Conservation (phyloP, 257 asterid species). For the Jasminum sambac region DNA sequence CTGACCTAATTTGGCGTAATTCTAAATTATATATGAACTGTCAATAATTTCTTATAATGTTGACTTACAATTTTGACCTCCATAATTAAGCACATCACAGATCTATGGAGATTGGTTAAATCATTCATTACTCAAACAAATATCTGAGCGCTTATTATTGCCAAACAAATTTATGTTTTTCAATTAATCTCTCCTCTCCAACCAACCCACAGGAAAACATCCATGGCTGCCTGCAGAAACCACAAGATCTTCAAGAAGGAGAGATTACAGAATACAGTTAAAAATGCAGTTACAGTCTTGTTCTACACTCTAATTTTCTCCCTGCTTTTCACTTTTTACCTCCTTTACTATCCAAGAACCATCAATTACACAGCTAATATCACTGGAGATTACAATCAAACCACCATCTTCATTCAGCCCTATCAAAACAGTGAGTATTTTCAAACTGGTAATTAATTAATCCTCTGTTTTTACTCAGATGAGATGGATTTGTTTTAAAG, state of each 20-base stretch:
- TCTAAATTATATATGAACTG: constrained; percentile 19
- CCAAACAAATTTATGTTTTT: not conserved
- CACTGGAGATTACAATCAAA: constrained; percentile 10
- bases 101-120: not conserved
- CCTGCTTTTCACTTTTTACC: constrained; percentile 25
- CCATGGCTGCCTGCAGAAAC: constrained; percentile 12
- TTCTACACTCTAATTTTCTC: constrained; percentile 24
- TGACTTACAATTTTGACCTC: not conserved
- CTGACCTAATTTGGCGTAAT: no score
- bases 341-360: constrained; percentile 22
- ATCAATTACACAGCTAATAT: constrained; percentile 13
- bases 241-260: constrained; percentile 24
- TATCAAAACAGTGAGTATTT: constrained; percentile 15
- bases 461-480: no score
- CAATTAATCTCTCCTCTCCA: not conserved
- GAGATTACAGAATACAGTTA: constrained; percentile 10
- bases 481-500: not conserved
- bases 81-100: not conserved
- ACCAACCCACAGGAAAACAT: constrained; percentile 8
- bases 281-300: constrained; percentile 26
- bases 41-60: not conserved
- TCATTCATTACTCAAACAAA: not conserved
- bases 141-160: not conserved
- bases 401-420: constrained; percentile 17
- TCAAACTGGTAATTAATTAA: not conserved